phyloP scores from a whole-genome alignment of 2,329 filamentous ascomycete species.

The Onygena corvina region DNA sequence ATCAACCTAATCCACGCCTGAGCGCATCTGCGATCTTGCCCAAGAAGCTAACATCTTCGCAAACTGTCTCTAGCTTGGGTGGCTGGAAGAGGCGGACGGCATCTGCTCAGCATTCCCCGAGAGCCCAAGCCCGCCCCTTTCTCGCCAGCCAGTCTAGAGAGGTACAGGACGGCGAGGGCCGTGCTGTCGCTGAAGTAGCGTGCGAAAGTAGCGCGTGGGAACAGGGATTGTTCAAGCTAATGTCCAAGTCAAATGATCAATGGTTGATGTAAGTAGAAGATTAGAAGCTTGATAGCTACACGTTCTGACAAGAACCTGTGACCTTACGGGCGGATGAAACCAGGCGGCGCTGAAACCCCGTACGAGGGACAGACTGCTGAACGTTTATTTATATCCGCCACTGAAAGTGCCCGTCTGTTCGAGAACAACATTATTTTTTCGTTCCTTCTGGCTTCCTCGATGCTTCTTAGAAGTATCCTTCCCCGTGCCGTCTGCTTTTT shows the following conservation, averaged over 20 bases:
- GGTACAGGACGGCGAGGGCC: too few relatives aligned
- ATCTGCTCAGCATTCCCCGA: background rate
- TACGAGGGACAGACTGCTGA: slow-evolving; percentile 1
- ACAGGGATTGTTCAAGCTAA: too few relatives aligned
- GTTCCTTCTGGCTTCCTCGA: too few relatives aligned
- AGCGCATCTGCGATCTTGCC: slow-evolving; percentile 1
- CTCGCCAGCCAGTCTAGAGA: too few relatives aligned
- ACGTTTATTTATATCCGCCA: background rate
- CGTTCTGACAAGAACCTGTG: background rate
- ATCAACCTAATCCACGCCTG: slow-evolving; percentile 5
- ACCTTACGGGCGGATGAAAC: slow-evolving; percentile 4
- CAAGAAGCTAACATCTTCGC: background rate
- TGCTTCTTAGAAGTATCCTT: too few relatives aligned
- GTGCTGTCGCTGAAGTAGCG: too few relatives aligned
- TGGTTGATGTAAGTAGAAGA: too few relatives aligned
- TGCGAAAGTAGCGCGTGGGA: too few relatives aligned
- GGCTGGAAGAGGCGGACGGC: background rate
- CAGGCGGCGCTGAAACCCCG: slow-evolving; percentile 2
- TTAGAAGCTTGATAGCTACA: background rate
- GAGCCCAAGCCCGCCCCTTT: too few relatives aligned
- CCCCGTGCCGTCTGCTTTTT: too few relatives aligned
- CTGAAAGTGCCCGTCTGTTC: background rate
- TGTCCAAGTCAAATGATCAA: too few relatives aligned
- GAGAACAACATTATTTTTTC: background rate
- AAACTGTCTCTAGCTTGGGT: background rate